Evolutionary conservation across 805 yeast species (phyloP), one percentile per base, ranked within the genome.

Genomic region (Zygotorulaspora florentina): DNA sequence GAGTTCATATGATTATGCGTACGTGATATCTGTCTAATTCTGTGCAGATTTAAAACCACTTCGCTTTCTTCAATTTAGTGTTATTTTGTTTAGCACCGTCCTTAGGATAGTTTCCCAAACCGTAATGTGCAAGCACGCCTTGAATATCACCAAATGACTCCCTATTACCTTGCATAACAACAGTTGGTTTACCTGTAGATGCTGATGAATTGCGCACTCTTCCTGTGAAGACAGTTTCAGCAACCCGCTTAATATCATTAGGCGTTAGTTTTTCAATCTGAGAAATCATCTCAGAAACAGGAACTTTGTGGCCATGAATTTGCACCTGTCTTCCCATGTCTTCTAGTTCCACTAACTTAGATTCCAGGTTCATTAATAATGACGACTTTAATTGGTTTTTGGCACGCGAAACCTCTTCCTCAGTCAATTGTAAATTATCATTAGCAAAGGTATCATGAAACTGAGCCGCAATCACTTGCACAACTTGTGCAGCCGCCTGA

Each of bases 321-420:
- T 87, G 96, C 20, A 93, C 80, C 66, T 93, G 99, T 66, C 98
- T 80, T 11, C 98, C 98, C 68, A 90, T 74, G 59, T 93, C 99
- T 67, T 93, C 99, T 45, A 93, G 72, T 60, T 87, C 90, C n/a
- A 95, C 95, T 74, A 91, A 76, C 62, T 86, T 88, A 53, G 93
- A 83, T 66, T 93, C 99, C 39, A 90, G 75, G 59, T 90, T 91
- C 96, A 91, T 91, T 64, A 91, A 73, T 48, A 93, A 71, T 7
- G 96, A 85, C 3, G 93, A 82, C 36, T 87, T 81, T 49, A 93
- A 76, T 71, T 91, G 98, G 65, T 87, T 90, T 66, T 93, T 93
- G 16, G 98, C 96, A 53, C 99, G 76, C 47, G 74, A 66, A 6
- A 93, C 90, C 69, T 93, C 98, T 34, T 69, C 75, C 9, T 77